Base-by-base conservation (phyloP, 768 basidiomycete species). In the Amanita subjunquillea region DNA sequence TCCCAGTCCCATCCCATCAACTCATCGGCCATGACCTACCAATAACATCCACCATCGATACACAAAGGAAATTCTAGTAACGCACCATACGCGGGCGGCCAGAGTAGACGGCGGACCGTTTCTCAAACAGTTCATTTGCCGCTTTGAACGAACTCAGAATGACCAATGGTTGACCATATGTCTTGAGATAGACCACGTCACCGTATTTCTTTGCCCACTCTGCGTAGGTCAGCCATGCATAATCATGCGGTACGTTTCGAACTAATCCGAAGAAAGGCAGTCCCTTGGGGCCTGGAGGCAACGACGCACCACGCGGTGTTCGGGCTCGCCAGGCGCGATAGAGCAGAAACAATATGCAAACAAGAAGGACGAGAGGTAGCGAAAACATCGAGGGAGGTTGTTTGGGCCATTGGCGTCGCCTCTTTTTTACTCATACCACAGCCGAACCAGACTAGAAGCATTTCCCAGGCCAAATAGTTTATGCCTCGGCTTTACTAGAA, bases 51-150 rank as follows among this genome's bases (percentile, higher is more conserved):
- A 29, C 32, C 39, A 43, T 7, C 8, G 15, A 22, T 3, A 20
- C 15, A 25, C 20, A 27, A 25, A 43, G 15, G 30, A 45, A 32
- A 47, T 8, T 8, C 30, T 15, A 15, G 12, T 13, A 5, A 53
- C 54, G 25, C 23, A 64, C 62, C 61, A 65, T 60, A 50, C 64
- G 56, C 3, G 72, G 72, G 3, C 76, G 63, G 54, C 74, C 75
- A 3, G 76, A 73, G 56, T 75, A 76, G 30, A 69, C 71, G 48
- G 65, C 59, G 5, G 75, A 74, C 5, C 72, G 67, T 32, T 67
- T 69, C 29, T 77, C 72, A 15, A 77, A 64, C 17, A 77, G 62
- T n/a, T 76, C 74, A 20, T 57, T 63, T 7, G 67, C 64, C 8
- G 69, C 64, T 22, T 69, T 63, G 45, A 64, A 57, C 1, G 72